A percentile compares a stretch with the other conserved stretches of the same genome.
Conservation (phyloP, 305 asterid species). For the Fraxinus platypoda region DNA sequence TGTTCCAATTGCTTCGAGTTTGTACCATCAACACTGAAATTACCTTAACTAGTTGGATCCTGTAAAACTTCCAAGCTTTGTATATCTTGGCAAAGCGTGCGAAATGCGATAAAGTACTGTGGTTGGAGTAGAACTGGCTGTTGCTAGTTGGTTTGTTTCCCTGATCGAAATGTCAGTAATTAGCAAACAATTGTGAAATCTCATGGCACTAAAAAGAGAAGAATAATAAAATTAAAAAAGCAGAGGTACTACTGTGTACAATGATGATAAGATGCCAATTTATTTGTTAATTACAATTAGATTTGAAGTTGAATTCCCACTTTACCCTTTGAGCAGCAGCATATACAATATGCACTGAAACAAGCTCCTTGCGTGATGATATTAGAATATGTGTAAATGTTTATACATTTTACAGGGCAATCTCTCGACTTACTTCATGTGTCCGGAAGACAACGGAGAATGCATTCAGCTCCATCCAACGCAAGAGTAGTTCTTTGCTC, state of each 20-base stretch:
- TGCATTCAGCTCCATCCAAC: slow-evolving; percentile 94
- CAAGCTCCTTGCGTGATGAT: not conserved
- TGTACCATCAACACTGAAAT: not conserved
- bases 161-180: slow-evolving; percentile 31
- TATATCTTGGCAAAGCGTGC: slow-evolving; percentile 77
- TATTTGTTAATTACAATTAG: not conserved
- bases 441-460: slow-evolving; percentile 84
- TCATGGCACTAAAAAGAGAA: not conserved
- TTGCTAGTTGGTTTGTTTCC: slow-evolving; percentile 84
- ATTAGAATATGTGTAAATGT: not conserved
- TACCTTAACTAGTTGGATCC: slow-evolving; percentile 83
- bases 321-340: not conserved
- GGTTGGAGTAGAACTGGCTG: slow-evolving; percentile 79
- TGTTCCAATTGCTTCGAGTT: not conserved
- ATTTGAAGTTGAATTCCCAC: not conserved
- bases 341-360: not conserved
- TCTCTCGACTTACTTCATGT: slow-evolving; percentile 66
- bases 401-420: not conserved
- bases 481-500: slow-evolving; percentile 78
- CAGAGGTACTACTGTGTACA: not conserved
- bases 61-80: slow-evolving; percentile 88
- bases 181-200: not conserved
- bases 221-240: not conserved
- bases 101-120: slow-evolving; percentile 66
- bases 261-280: not conserved